Base-by-base conservation (phyloP, 768 basidiomycete genomes). In the Termitomyces sp. region DNA sequence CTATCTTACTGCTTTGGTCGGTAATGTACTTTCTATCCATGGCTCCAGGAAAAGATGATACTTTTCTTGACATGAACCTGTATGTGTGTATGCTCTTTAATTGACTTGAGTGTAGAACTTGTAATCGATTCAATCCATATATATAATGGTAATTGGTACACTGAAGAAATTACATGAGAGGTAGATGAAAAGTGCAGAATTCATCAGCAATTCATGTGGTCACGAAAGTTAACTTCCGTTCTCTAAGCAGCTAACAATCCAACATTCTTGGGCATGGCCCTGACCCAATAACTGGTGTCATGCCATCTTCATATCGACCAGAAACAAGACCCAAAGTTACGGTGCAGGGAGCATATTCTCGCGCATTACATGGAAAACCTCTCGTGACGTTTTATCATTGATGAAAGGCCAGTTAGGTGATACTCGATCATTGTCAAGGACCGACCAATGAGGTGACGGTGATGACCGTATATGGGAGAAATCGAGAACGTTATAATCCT, bases 361-460 rank as follows among this genome's bases (percentile, higher is more conserved):
- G 3, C 44, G 44, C 39, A 26, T 42, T 46, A 29, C 31, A 13
- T 62, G 16, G 12, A 64, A 36, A 14, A 29, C 54, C 22, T 62
- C 54, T 22, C 46, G 39, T 6, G 54, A 20, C 42, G 16, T 34
- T 46, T 36, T 5, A 50, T 26, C 50, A 32, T 20, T 46, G 20
- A 16, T n/a, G 4, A 54, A 42, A 13, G 61, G 57, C n/a, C n/a
- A n/a, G 10, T 34, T 27, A 18, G 14, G 5, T 47, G 54, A 46
- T 14, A 59, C 29, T 32, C 49, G 55, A 34, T 64, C 61, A n/a
- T 65, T 65, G 0, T 46, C 42, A 53, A 79, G 59, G 12, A 69
- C n/a, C n/a, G n/a, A n/a, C 86, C 90, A 94, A 69, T 94, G 84
- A 10, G 93, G 91, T 4, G 93, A 94, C 0, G 83, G 84, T 1